Evolutionary conservation across 2,329 filamentous ascomycete genomes (phyloP).

Genomic region (Diaporthe vexans): DNA sequence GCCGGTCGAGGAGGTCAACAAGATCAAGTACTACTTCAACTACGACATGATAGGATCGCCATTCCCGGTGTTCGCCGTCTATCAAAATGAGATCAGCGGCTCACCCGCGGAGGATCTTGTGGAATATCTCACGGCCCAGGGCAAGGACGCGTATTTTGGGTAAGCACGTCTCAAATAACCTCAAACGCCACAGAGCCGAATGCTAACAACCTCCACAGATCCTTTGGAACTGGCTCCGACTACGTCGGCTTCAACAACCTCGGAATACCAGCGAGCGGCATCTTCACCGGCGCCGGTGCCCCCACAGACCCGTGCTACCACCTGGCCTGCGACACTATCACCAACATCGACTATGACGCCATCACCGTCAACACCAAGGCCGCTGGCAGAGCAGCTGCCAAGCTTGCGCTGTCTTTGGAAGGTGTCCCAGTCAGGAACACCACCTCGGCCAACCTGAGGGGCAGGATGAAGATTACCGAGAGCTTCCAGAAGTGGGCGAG

Average conservation of each 20-base stretch:
- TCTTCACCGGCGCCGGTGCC: conserved; percentile 68
- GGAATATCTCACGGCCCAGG: conserved; percentile 44
- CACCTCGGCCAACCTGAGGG: conserved; percentile 41
- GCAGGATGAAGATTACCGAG: conserved; percentile 42
- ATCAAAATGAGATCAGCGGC: conserved; percentile 43
- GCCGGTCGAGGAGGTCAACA: conserved; percentile 50
- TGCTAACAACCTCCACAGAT: conserved; percentile 51
- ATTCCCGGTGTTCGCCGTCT: conserved; percentile 50
- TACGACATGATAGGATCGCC: conserved; percentile 58
- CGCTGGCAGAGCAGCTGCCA: conserved; percentile 64
- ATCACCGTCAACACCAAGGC: conserved; percentile 53
- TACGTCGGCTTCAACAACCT: conserved; percentile 72
- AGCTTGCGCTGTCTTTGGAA: conserved; percentile 44
- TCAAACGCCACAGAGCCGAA: not conserved
- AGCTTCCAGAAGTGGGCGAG: conserved; percentile 43
- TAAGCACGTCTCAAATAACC: not conserved
- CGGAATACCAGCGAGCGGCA: conserved; percentile 68
- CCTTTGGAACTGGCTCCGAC: conserved; percentile 70
- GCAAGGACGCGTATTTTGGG: conserved; percentile 46
- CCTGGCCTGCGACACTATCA: conserved; percentile 55
- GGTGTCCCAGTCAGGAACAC: conserved; percentile 44
- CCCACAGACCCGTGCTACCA: conserved; percentile 49
- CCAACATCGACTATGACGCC: conserved; percentile 54
- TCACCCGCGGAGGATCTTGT: not conserved
- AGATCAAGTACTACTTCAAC: conserved; percentile 56